Evolutionary conservation across 1,139 yeast species (phyloP).

Genomic region (Protomyces macrosporus): DNA sequence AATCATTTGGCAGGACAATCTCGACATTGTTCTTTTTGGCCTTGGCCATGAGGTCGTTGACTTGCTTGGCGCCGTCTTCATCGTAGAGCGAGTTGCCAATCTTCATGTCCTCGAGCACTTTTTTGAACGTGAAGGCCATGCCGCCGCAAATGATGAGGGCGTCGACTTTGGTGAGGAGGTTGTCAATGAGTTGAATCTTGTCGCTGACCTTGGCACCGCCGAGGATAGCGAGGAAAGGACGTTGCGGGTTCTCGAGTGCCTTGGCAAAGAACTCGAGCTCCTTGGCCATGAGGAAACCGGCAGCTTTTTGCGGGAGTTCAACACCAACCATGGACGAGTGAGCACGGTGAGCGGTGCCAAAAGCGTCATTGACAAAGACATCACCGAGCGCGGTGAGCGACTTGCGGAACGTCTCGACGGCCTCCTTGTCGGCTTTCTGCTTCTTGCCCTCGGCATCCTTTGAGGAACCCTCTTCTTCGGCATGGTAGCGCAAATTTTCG

Average conservation of each 20-base stretch:
- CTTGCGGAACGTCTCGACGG: conserved; percentile 76
- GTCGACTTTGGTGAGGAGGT: conserved; percentile 91
- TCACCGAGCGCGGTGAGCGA: conserved; percentile 86
- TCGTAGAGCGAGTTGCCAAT: conserved; percentile 90
- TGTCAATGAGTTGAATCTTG: conserved; percentile 95
- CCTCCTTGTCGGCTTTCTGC: conserved; percentile 80
- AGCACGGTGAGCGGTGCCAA: conserved; percentile 98
- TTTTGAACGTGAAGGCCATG: conserved; percentile 97
- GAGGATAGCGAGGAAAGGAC: conserved; percentile 94
- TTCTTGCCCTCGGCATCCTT: conserved; percentile 75
- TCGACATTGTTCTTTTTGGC: conserved; percentile 92
- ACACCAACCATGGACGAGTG: conserved; percentile 98
- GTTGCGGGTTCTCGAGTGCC: conserved; percentile 92
- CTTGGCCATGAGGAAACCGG: conserved; percentile 95
- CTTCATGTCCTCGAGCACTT: conserved; percentile 70
- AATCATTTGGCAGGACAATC: conserved; percentile 86
- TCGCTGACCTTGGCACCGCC: conserved; percentile 99
- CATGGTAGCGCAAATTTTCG: conserved; percentile 95
- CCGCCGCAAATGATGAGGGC: conserved; percentile 94
- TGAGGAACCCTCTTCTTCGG: conserved; percentile 91
- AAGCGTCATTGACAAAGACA: conserved; percentile 93
- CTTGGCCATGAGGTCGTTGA: conserved; percentile 80
- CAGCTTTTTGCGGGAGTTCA: conserved; percentile 86
- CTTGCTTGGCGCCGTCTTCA: conserved; percentile 88
- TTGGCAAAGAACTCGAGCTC: conserved; percentile 93